phyloP scores from a whole-genome alignment of 1,284 basidiomycete species.

The Neotropicomus parvogracilis region DNA sequence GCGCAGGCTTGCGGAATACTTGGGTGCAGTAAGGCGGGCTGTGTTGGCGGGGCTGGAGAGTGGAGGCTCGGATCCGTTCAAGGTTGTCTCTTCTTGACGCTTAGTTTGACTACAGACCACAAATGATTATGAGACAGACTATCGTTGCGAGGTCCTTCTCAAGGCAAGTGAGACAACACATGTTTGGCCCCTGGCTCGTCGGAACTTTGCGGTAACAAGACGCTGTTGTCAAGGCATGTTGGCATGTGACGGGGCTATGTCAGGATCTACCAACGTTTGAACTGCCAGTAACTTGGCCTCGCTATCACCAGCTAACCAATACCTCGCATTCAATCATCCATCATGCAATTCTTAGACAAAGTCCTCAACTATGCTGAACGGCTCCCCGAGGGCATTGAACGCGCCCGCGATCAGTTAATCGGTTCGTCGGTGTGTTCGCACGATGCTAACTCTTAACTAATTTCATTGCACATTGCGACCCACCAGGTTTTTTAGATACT shows the following conservation, averaged over 20 bases:
- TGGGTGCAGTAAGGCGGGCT: conserved; percentile 67
- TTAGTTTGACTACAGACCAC: conserved; percentile 1
- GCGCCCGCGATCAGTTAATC: conserved; percentile 48
- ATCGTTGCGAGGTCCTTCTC: background rate
- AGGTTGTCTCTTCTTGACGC: conserved; percentile 38
- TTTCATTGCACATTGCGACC: background rate
- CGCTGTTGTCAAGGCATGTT: background rate
- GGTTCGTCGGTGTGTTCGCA: conserved; percentile 34
- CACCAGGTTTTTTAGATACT: conserved; percentile 50
- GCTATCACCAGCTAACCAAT: too few relatives aligned
- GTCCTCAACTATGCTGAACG: conserved; percentile 31
- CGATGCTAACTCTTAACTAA: background rate
- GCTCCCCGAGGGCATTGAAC: conserved; percentile 44
- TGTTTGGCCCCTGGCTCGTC: background rate
- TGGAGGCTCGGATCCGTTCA: conserved; percentile 72
- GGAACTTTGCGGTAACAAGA: background rate
- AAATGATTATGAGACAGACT: conserved; percentile 1
- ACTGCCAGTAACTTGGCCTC: conserved; percentile 2
- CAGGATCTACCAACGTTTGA: background rate
- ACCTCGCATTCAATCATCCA: conserved; percentile 5
- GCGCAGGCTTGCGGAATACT: conserved; percentile 61
- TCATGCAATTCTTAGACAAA: conserved; percentile 37
- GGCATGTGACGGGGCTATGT: conserved; percentile 9
- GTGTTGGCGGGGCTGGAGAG: conserved; percentile 66
- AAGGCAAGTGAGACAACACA: background rate